phyloP scores from a whole-genome alignment of 345 rosid species.

The Linum trigynum region DNA sequence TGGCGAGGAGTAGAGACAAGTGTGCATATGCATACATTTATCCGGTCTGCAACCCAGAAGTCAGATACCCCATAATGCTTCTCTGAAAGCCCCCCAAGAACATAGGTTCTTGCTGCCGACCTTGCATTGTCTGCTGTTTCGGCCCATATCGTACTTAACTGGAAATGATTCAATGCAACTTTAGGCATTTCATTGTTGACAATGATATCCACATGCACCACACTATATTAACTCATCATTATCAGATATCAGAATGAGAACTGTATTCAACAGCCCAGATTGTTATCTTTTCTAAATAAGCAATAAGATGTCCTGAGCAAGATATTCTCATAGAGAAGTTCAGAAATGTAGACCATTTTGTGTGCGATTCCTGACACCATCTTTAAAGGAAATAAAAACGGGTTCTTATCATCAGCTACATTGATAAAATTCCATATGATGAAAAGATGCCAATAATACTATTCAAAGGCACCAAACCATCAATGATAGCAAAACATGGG shows the following conservation, averaged over 20 bases:
- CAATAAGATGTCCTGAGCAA: too few relatives aligned
- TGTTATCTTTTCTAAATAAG: too few relatives aligned
- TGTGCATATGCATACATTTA: slow-evolving; percentile 43
- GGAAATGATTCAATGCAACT: slow-evolving; percentile 19
- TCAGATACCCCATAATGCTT: slow-evolving; percentile 65
- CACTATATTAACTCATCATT: too few relatives aligned
- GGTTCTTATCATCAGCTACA: neutral
- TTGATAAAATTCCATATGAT: neutral
- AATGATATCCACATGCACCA: too few relatives aligned
- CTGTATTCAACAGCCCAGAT: too few relatives aligned
- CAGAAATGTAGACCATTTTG: too few relatives aligned
- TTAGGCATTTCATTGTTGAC: neutral
- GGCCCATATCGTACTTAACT: slow-evolving; percentile 97
- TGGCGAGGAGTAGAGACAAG: neutral
- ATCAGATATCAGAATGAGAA: too few relatives aligned
- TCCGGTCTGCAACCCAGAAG: slow-evolving; percentile 77
- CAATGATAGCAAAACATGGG: neutral
- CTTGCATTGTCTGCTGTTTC: slow-evolving; percentile 90
- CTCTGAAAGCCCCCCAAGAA: slow-evolving; percentile 84
- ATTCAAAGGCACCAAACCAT: neutral
- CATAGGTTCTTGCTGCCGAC: slow-evolving; percentile 73
- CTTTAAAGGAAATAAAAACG: neutral
- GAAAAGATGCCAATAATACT: neutral
- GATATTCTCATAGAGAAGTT: too few relatives aligned
- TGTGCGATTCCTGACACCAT: too few relatives aligned